Conservation (phyloP, 345 rosid species). For the Citrus sinensis region DVS_A1.0 CM039169.1:28007501-28008000, state of each 20-base stretch:
- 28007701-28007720: not conserved
- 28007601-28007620: not conserved
- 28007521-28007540: not conserved
- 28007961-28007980: not conserved
- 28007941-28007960: not conserved
- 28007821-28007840: not conserved
- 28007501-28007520: not conserved
- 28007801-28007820: not conserved
- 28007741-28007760: not conserved
- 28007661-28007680: not conserved
- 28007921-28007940: not conserved
- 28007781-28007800: not conserved
- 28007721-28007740: not conserved
- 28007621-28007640: not conserved
- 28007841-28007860: not conserved
- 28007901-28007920: not conserved
- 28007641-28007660: not conserved
- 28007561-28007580: not conserved
- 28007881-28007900: not conserved
- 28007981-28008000: not conserved
- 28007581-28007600: not conserved
- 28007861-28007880: not conserved
- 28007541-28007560: not conserved
- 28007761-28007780: not conserved
- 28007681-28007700: not conserved